phyloP scores from a whole-genome alignment of 2,329 filamentous ascomycete species.

The Microcyclosporella mali region DNA sequence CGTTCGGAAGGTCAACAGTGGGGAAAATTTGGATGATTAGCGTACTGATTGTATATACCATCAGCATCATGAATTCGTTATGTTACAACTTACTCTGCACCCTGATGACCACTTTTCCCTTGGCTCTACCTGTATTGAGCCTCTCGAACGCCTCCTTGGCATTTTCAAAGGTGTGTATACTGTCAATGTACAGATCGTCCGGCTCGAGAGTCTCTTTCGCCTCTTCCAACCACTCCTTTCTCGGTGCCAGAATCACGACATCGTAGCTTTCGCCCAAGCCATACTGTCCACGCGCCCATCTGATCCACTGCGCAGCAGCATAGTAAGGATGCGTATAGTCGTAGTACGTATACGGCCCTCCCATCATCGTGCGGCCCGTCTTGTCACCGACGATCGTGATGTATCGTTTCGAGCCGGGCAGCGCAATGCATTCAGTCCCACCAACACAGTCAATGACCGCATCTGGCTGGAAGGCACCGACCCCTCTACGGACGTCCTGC shows the following conservation, averaged over 20 bases:
- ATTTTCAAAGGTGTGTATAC: slow-evolving; percentile 52
- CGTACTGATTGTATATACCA: too few species aligned
- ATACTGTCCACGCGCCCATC: slow-evolving; percentile 36
- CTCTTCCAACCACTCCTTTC: slow-evolving; percentile 45
- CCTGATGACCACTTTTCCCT: slow-evolving; percentile 31
- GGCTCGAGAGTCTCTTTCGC: slow-evolving; percentile 49
- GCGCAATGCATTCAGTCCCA: slow-evolving; percentile 28
- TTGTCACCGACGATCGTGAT: slow-evolving; percentile 39
- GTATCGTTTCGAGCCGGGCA: slow-evolving; percentile 44
- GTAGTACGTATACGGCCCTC: slow-evolving; percentile 30
- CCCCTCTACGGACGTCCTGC: slow-evolving; percentile 41
- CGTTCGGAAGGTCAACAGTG: too few species aligned
- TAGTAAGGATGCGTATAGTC: slow-evolving; percentile 21
- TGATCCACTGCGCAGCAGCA: slow-evolving; percentile 24
- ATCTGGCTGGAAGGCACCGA: slow-evolving; percentile 48
- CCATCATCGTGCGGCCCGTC: slow-evolving; percentile 30
- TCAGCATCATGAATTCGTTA: too few species aligned
- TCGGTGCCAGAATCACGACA: slow-evolving; percentile 39
- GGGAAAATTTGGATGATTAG: too few species aligned
- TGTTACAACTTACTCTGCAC: slow-evolving; percentile 3
- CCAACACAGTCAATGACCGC: slow-evolving; percentile 58
- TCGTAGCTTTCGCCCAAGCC: slow-evolving; percentile 32
- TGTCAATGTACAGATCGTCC: slow-evolving; percentile 52
- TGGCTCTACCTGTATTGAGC: slow-evolving; percentile 30
- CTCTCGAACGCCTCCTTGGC: slow-evolving; percentile 35